Percentiles rank a stretch among this genome's conserved stretches.
These are phyloP conservation scores for Alopecurus myosuroides DNA, from an alignment of 176 grass and related monocot species.

Conservation along the genomic window DNA sequence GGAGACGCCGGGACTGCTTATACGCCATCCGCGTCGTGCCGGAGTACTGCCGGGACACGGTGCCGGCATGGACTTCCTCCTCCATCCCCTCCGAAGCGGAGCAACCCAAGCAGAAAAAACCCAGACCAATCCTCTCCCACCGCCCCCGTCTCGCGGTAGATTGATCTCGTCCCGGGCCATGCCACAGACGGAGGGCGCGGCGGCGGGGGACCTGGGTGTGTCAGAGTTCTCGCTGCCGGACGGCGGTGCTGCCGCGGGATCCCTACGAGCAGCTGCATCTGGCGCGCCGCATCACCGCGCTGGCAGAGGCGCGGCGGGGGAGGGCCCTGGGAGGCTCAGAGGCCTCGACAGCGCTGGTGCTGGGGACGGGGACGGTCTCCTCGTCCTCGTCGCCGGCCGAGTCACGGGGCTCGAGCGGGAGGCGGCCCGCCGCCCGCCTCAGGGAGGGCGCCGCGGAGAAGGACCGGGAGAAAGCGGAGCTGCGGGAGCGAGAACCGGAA, in stretches of 20 bases:
- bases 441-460: constrained; percentile 49
- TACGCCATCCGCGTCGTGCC: too few relatives aligned
- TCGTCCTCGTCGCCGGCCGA: constrained; percentile 60
- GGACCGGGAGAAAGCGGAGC: constrained; percentile 53
- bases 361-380: too few relatives aligned
- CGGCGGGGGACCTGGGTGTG: not conserved
- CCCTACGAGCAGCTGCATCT: constrained; percentile 89
- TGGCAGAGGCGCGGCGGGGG: too few relatives aligned
- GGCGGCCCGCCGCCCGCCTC: constrained; percentile 51
- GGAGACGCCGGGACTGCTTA: too few relatives aligned
- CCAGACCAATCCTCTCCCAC: not conserved
- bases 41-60: too few relatives aligned
- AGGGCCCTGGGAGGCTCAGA: too few relatives aligned
- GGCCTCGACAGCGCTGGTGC: too few relatives aligned
- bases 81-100: not conserved
- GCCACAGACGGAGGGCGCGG: constrained; percentile 22
- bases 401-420: constrained; percentile 73
- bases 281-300: constrained; percentile 81
- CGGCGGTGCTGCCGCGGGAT: constrained; percentile 76
- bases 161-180: constrained; percentile 1
- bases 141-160: constrained; percentile 4
- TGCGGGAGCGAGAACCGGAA: constrained; percentile 86
- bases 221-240: constrained; percentile 57
- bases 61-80: too few relatives aligned
- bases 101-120: constrained; percentile 14